These are phyloP conservation scores for Phialophora verrucosa DNA, from an alignment of 2,329 filamentous ascomycete genomes.

Conservation along the genomic window DNA sequence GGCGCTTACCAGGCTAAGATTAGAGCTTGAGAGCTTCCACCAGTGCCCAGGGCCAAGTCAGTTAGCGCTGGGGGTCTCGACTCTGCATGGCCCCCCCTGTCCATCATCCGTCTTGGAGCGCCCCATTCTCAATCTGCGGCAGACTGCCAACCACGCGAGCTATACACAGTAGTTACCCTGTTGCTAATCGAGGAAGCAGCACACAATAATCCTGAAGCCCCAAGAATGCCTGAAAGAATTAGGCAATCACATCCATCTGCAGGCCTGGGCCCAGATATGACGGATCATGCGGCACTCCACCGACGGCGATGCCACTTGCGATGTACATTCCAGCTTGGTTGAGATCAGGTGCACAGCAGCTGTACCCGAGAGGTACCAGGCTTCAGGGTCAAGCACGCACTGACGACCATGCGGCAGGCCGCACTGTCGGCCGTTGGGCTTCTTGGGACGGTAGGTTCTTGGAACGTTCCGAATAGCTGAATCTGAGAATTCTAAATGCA, in stretches of 20 bases:
- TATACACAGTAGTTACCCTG: background rate
- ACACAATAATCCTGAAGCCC: background rate
- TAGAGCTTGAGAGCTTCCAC: constrained; percentile 30
- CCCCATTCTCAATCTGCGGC: constrained; percentile 18
- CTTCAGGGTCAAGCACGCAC: constrained; percentile 20
- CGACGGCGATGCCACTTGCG: constrained; percentile 12
- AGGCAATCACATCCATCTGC: background rate
- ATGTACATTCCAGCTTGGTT: constrained; percentile 19
- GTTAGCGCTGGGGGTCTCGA: constrained; percentile 30
- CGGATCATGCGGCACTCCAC: constrained; percentile 25
- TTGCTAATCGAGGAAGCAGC: constrained; percentile 11
- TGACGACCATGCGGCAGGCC: constrained; percentile 29
- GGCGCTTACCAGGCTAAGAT: constrained; percentile 37
- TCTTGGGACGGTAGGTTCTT: constrained; percentile 3
- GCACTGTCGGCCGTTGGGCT: constrained; percentile 9
- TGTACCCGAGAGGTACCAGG: constrained; percentile 27
- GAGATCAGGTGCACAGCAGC: constrained; percentile 14
- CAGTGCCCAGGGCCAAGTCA: constrained; percentile 27
- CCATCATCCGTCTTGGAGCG: constrained; percentile 8
- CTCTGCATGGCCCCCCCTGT: constrained; percentile 25
- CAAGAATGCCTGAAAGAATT: background rate
- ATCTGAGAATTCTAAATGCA: background rate
- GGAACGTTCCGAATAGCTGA: background rate
- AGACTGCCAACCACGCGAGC: constrained; percentile 21
- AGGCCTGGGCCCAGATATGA: constrained; percentile 1